phyloP scores from a whole-genome alignment of 2,329 filamentous ascomycete genomes.

The Scedosporium aurantiacum region DNA sequence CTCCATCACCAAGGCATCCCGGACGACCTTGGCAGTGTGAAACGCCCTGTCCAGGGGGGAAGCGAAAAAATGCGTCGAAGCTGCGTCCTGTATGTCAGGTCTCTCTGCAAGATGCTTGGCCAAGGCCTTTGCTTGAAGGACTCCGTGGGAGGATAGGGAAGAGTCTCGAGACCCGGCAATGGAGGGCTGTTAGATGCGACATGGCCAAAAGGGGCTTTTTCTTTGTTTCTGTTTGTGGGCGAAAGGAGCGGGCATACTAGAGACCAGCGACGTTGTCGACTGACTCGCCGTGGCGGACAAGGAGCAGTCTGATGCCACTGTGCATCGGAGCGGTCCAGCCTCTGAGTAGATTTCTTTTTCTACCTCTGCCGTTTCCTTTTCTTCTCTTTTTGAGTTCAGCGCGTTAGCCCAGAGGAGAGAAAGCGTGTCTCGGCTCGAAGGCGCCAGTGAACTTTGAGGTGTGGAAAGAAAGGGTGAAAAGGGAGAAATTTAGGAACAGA shows the following conservation, averaged over 20 bases:
- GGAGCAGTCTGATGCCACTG: slow-evolving; percentile 38
- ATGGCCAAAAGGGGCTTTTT: background rate
- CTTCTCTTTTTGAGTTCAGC: background rate
- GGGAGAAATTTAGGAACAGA: background rate
- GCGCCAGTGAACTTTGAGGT: background rate
- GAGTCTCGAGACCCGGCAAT: slow-evolving; percentile 74
- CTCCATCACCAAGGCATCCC: slow-evolving; percentile 35
- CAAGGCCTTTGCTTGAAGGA: slow-evolving; percentile 64
- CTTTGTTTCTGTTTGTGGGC: too few relatives aligned
- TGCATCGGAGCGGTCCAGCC: background rate
- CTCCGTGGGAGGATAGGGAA: slow-evolving; percentile 67
- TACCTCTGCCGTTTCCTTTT: background rate
- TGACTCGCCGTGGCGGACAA: slow-evolving; percentile 82
- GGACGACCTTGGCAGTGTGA: slow-evolving; percentile 58
- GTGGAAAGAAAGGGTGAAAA: background rate
- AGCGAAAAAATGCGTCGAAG: slow-evolving; percentile 51
- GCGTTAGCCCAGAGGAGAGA: background rate
- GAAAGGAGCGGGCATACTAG: slow-evolving; percentile 43
- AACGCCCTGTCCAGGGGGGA: slow-evolving; percentile 67
- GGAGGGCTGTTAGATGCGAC: background rate
- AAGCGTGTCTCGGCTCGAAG: background rate
- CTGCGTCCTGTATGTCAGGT: slow-evolving; percentile 13
- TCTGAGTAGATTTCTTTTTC: too few relatives aligned
- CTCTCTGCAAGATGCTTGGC: slow-evolving; percentile 45
- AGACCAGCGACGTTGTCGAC: slow-evolving; percentile 76